Percentiles rank a stretch among this genome's conserved stretches.
phyloP scores from a whole-genome alignment of 805 yeast genomes.

The Nakazawaea molendinolei region DNA sequence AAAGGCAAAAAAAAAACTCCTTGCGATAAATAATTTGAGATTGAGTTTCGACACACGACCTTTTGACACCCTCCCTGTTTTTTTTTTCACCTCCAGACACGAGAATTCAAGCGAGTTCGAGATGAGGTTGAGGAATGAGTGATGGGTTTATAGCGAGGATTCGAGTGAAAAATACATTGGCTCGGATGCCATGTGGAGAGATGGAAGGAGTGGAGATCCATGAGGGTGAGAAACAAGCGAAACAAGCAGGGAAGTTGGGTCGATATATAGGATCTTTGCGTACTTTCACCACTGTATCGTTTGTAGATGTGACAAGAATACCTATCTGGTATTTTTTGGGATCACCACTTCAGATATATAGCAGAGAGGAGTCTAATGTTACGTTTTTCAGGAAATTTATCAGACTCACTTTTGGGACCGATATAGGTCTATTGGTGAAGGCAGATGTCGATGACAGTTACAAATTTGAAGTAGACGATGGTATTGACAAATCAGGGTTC shows the following conservation, averaged over 20 bases:
- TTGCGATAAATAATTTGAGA: neutral
- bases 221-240: neutral
- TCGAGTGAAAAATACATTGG: neutral
- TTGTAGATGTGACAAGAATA: constrained; percentile 1
- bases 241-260: neutral
- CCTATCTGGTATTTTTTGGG: constrained; percentile 11
- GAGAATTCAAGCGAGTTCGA: too few species aligned
- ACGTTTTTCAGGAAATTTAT: constrained; percentile 8
- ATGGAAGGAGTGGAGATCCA: constrained; percentile 1
- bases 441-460: neutral
- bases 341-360: constrained; percentile 4
- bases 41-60: neutral
- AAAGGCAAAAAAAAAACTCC: neutral
- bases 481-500: constrained; percentile 3
- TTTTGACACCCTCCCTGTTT: too few species aligned
- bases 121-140: too few species aligned
- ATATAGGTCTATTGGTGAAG: constrained; percentile 7
- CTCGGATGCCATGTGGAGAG: neutral
- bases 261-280: constrained; percentile 1
- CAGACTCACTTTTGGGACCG: neutral
- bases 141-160: constrained; percentile 4
- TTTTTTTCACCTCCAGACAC: too few species aligned
- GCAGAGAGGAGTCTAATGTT: neutral
- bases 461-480: neutral
- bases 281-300: constrained; percentile 4